phyloP scores from a whole-genome alignment of 2,329 filamentous ascomycete species.

The Botrytis byssoidea region DNA sequence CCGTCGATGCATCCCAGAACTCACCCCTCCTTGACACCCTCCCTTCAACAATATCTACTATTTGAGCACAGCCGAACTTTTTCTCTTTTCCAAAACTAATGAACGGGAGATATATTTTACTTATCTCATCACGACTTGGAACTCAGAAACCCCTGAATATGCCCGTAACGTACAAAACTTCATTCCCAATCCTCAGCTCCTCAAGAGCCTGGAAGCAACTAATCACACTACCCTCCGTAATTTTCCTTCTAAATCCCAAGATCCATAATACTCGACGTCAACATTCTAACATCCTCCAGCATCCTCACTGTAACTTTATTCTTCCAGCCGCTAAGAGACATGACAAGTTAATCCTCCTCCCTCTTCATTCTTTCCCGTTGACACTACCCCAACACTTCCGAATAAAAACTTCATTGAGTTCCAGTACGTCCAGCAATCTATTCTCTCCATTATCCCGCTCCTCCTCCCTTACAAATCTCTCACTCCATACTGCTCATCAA shows the following conservation, averaged over 20 bases:
- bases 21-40: conserved; percentile 37
- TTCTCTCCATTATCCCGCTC: conserved; percentile 42
- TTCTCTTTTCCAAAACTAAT: too few relatives aligned
- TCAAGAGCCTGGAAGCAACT: conserved; percentile 35
- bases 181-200: conserved; percentile 37
- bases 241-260: neutral
- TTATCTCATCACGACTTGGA: too few relatives aligned
- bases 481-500: neutral
- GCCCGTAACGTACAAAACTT: conserved; percentile 49
- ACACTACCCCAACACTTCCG: conserved; percentile 59
- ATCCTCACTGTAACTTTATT: conserved; percentile 62
- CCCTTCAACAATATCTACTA: too few relatives aligned
- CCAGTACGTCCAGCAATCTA: conserved; percentile 70
- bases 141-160: too few relatives aligned
- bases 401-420: conserved; percentile 66
- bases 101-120: too few relatives aligned
- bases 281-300: conserved; percentile 57
- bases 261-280: conserved; percentile 44
- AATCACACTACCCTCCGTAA: neutral
- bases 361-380: conserved; percentile 44
- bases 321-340: conserved; percentile 61
- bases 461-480: conserved; percentile 32
- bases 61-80: too few relatives aligned
- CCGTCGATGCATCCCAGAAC: neutral
- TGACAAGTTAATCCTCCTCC: conserved; percentile 46